Conservation (phyloP, 2,329 filamentous ascomycete genomes). For the Hawksworthiomyces lignivorus region DNA sequence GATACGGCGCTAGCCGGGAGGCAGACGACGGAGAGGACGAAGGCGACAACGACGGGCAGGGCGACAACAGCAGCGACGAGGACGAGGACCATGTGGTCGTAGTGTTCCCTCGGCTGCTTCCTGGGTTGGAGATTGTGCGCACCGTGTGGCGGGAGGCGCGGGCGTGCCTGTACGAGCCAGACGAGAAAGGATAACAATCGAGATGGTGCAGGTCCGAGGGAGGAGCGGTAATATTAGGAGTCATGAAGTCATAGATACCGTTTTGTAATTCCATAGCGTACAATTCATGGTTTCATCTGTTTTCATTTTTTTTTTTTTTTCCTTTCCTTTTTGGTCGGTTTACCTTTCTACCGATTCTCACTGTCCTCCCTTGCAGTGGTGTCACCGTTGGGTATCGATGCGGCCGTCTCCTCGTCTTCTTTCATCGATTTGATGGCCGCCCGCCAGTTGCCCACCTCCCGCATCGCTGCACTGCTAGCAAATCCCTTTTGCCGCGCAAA, state of each 20-base stretch:
- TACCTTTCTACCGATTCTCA: too few relatives aligned
- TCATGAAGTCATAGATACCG: too few relatives aligned
- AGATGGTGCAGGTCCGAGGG: too few relatives aligned
- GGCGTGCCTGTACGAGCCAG: constrained; percentile 66
- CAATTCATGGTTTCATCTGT: too few relatives aligned
- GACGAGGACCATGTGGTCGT: constrained; percentile 84
- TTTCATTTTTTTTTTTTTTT: too few relatives aligned
- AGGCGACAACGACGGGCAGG: background rate
- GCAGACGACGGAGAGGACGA: background rate
- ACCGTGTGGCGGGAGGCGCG: constrained; percentile 82
- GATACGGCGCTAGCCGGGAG: too few relatives aligned
- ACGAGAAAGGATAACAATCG: background rate
- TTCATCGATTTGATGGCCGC: constrained; percentile 14
- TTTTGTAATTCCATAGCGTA: too few relatives aligned
- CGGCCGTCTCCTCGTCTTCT: too few relatives aligned
- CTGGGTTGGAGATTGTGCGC: constrained; percentile 67
- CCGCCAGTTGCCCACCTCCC: constrained; percentile 28
- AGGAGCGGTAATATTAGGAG: too few relatives aligned
- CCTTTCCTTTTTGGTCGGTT: too few relatives aligned
- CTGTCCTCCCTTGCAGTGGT: too few relatives aligned
- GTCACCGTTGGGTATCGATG: too few relatives aligned
- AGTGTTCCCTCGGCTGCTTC: constrained; percentile 81
- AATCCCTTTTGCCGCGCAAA: constrained; percentile 57
- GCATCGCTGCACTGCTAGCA: constrained; percentile 41
- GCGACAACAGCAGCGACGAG: constrained; percentile 32